Percentiles rank a stretch among this genome's conserved stretches.
Conservation (phyloP, 2,329 filamentous ascomycete genomes). For the Fusarium acutatum region DNA sequence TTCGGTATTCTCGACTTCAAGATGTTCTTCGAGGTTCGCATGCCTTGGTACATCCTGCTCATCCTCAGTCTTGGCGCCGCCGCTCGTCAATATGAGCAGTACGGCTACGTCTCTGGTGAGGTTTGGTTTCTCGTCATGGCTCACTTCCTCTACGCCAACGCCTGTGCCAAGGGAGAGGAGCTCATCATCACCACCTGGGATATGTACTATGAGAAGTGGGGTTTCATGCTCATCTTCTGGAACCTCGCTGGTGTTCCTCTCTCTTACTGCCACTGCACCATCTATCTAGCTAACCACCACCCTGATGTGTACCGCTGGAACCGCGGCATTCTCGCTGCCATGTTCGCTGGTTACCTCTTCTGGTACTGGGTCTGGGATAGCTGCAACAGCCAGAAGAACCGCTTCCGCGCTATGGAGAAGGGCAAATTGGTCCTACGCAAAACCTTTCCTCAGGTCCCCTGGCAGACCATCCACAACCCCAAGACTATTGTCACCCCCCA, state of each 20-base stretch:
- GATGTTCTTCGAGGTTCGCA: conserved; percentile 94
- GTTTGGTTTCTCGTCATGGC: conserved; percentile 86
- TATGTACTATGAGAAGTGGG: conserved; percentile 97
- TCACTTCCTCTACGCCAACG: conserved; percentile 91
- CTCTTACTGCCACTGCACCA: conserved; percentile 92
- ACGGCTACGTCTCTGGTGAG: conserved; percentile 88
- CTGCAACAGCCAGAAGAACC: conserved; percentile 92
- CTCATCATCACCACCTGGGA: conserved; percentile 92
- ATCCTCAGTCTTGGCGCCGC: conserved; percentile 79
- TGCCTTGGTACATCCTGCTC: conserved; percentile 92
- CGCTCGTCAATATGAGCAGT: conserved; percentile 82
- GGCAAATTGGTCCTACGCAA: conserved; percentile 75
- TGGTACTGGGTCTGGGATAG: conserved; percentile 95
- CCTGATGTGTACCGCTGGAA: conserved; percentile 82
- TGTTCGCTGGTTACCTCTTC: conserved; percentile 79
- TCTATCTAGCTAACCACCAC: conserved; percentile 86
- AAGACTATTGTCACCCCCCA: conserved; percentile 77
- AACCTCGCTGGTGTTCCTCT: conserved; percentile 91
- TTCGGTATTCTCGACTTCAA: conserved; percentile 91
- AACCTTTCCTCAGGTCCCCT: conserved; percentile 90
- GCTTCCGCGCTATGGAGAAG: conserved; percentile 82
- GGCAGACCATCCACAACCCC: conserved; percentile 83
- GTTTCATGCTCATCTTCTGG: conserved; percentile 99
- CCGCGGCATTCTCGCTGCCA: conserved; percentile 67
- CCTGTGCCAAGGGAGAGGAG: conserved; percentile 91